Base-by-base conservation (phyloP, 2,329 filamentous ascomycete species). In the Pseudogymnoascus sp. region DNA sequence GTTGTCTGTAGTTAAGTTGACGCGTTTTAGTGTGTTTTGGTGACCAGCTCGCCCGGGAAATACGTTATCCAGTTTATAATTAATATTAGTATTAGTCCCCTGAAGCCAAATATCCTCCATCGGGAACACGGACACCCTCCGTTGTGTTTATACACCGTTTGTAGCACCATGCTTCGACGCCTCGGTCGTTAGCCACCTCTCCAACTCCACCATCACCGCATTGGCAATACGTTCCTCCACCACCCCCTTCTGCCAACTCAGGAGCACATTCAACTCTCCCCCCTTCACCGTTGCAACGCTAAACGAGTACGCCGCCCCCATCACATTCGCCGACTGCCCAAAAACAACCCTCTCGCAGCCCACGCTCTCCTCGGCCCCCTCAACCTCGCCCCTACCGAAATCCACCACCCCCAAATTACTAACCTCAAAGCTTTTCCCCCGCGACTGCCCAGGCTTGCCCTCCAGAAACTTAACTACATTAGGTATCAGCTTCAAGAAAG, bases 401-500 rank as follows among this genome's bases (percentile, higher is more conserved):
- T 71, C 68, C n/a, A 80, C 67, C 12, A 73, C 72, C 0, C 83
- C 82, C 4, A 84, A 64, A 67, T 84, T 85, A 64, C 79, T 83
- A 4, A 84, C 67, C 64, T 80, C 78, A 77, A 81, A 84, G 0
- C 79, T 78, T 2, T 67, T 67, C 2, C 73, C 69, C 8, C 81
- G 75, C 11, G 72, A 67, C 61, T 73, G 69, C 0, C 80, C 80
- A 14, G 82, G 68, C 66, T 77, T 78, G 0, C 69, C 67, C 3
- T 67, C 64, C 66, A 78, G 79, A 64, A 75, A 78, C 1, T 68
- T 66, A 39, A 71, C 69, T 72, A 78, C 80, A 72, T 84, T 77
- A 1, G 68, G 41, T 4, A 83, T 69, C 33, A 59, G 5, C 33
- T 59, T 59, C 42, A 33, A 11, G 42, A 30, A 58, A 16, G 16